Base-by-base conservation (phyloP, 1,284 basidiomycete species). In the Boletus mariae region DNA sequence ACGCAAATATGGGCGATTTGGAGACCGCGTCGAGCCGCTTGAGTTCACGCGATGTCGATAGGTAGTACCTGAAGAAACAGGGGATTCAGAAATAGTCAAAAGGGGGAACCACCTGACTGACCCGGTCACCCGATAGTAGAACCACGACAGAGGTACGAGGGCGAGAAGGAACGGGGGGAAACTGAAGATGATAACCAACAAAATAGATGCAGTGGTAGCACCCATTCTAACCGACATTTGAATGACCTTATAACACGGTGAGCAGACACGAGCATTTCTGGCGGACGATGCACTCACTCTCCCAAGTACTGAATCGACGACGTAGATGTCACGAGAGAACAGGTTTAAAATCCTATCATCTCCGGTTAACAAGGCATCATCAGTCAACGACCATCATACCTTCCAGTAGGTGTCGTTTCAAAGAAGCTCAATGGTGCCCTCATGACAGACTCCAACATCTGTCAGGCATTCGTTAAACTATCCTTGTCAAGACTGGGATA, bases 281-380 rank as follows among this genome's bases (percentile, higher is more conserved):
- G 13, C 1, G 28, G 49, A 0, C 1, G 1, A 41, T 13, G 9
- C 3, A 62, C 73, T 44, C 55, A 83, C 85, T 45, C 87, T 79
- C 23, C 84, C 83, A 26, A 95, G 80, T 7, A 92, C 74, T 63
- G 90, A 83, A 65, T 98, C 95, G 28, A 97, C 84, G 40, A 96
- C 93, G 64, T 95, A 95, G 44, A 90, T 85, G 66, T 99, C 96
- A 5, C 94, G 84, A 13, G 92, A 92, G 73, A 98, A 98, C 34
- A 97, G 71, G 67, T 94, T 94, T 52, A 94, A 67, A 42, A 92
- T 85, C 10, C 90, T 35, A 6, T 35, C 13, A 35, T 41, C n/a
- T 8, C 4, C 12, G 45, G 40, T 58, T 53, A 60, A 40, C 25
- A 9, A 20, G 2, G 7, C 7, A 5, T 31, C 38, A 28, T 7